These are phyloP conservation scores for Suillus clintonianus DNA, from an alignment of 768 basidiomycete species.

Conservation along the genomic window DNA sequence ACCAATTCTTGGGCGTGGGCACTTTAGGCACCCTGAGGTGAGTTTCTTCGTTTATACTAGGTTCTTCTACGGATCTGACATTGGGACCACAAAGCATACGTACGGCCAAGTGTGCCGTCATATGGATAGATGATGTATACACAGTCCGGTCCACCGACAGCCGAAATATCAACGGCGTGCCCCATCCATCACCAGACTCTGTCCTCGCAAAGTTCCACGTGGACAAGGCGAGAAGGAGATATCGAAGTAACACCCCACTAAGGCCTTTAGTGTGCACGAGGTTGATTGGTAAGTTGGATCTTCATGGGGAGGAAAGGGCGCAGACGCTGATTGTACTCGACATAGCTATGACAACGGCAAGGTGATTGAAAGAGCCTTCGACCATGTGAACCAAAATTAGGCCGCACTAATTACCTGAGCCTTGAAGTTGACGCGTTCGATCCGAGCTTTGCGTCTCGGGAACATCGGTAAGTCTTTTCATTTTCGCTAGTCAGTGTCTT, in stretches of 20 bases:
- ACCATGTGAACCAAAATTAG: slow-evolving; percentile 86
- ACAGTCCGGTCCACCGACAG: slow-evolving; percentile 79
- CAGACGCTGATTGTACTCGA: slow-evolving; percentile 21
- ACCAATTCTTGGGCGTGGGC: slow-evolving; percentile 93
- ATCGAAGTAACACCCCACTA: slow-evolving; percentile 77
- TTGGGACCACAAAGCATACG: slow-evolving; percentile 49
- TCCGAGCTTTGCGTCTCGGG: slow-evolving; percentile 63
- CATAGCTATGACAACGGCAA: slow-evolving; percentile 82
- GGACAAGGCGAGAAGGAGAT: slow-evolving; percentile 87
- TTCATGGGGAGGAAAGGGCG: slow-evolving; percentile 65
- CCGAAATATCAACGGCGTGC: slow-evolving; percentile 98
- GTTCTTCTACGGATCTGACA: slow-evolving; percentile 7
- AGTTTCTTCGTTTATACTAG: slow-evolving; percentile 17
- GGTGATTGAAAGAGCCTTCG: slow-evolving; percentile 94
- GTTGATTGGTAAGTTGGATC: slow-evolving; percentile 52
- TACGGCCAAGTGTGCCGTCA: slow-evolving; percentile 76
- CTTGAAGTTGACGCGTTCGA: slow-evolving; percentile 97
- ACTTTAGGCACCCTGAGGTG: slow-evolving; percentile 87
- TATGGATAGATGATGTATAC: slow-evolving; percentile 99
- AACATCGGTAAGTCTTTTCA: slow-evolving; percentile 64
- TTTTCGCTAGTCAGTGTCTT: neutral
- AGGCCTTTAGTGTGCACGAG: slow-evolving; percentile 90
- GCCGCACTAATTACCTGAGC: slow-evolving; percentile 90
- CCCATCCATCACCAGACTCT: slow-evolving; percentile 38
- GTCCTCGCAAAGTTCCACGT: slow-evolving; percentile 52